Percentiles rank a stretch among this genome's conserved stretches.
These are phyloP conservation scores for Stentor coeruleus DNA, from an alignment of 73 alveolate genomes.

Conservation along the genomic window DNA sequence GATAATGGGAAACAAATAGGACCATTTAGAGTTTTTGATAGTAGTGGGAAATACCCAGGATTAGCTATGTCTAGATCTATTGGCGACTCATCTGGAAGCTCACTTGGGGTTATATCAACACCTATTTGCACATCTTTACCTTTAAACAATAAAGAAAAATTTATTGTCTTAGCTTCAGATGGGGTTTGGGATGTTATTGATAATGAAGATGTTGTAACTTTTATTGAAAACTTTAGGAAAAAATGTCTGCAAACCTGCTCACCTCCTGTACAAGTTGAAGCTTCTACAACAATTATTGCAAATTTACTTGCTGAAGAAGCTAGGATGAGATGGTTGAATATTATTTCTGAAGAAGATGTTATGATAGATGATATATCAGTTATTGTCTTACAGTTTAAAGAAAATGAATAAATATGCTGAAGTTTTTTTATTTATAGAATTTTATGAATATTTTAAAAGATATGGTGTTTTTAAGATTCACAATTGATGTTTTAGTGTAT, in stretches of 20 bases:
- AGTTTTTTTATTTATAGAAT: too few relatives aligned
- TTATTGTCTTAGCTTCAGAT: slow-evolving; percentile 35
- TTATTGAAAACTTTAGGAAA: not conserved
- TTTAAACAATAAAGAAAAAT: not conserved
- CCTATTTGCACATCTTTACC: not conserved
- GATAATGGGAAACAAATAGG: not conserved
- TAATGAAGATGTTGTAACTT: slow-evolving; percentile 10
- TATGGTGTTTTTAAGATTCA: too few relatives aligned
- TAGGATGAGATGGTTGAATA: not conserved
- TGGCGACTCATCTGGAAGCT: not conserved
- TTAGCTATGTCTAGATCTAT: not conserved
- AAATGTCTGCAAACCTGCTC: not conserved
- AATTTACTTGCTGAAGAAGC: not conserved
- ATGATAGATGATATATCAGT: not conserved
- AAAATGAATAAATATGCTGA: not conserved
- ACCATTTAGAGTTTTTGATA: not conserved
- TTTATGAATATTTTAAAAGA: too few relatives aligned
- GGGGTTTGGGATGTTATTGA: slow-evolving; percentile 42
- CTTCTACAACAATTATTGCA: not conserved
- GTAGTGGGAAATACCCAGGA: not conserved
- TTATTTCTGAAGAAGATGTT: not conserved
- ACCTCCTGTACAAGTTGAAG: not conserved
- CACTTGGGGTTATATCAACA: not conserved
- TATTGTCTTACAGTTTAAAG: not conserved
- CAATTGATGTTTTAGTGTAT: too few relatives aligned